Base-by-base conservation (phyloP, 192 early-diverging fungal species). In the Rhizophagus prolifer region DNA sequence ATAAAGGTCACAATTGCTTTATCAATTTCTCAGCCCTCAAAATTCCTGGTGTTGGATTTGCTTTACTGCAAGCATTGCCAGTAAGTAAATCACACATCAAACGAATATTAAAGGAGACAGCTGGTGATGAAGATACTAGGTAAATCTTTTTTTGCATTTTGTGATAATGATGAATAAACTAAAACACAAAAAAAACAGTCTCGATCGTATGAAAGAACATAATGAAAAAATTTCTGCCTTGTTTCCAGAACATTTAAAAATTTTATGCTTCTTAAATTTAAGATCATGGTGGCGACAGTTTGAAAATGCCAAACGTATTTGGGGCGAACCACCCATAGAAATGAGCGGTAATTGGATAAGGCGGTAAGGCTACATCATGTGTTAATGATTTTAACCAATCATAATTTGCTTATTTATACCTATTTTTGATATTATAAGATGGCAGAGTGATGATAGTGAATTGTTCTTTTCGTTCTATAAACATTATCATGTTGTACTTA, bases 381-480 rank as follows among this genome's bases (percentile, higher is more conserved):
- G 23, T 71, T 46, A 23, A 54, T 30, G 9, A 2, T 44, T n/a
- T 44, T 12, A 12, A 12, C 41, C 10, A 44, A 44, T 46, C 13
- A 38, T 41, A 23, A 44, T 46, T 25, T 71, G 6, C 12, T 13
- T 46, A 47, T 19, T 38, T 31, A 30, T 54, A 19, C 14, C 41
- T 38, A 54, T 46, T 50, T 31, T 41, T 67, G 2, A 46, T 12
- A 12, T 44, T 44, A 12, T 44, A 47, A 75, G 81, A 62, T 87
- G 86, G 86, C 86, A 85, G 64, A 84, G 83, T 66, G 86, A 87
- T 21, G 86, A 87, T 25, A 85, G 84, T 46, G 86, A 87, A 59
- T 74, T 87, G 16, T 87, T 87, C 76, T 87, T 87, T 78, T 79
- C 84, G 44, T 87, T 87, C 77, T 87, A 85, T 59, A 78, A 83